Evolutionary conservation across 129 eudicot species (phyloP), one percentile per base, ranked within the genome.

Genomic region (Lonicera japonica): DNA sequence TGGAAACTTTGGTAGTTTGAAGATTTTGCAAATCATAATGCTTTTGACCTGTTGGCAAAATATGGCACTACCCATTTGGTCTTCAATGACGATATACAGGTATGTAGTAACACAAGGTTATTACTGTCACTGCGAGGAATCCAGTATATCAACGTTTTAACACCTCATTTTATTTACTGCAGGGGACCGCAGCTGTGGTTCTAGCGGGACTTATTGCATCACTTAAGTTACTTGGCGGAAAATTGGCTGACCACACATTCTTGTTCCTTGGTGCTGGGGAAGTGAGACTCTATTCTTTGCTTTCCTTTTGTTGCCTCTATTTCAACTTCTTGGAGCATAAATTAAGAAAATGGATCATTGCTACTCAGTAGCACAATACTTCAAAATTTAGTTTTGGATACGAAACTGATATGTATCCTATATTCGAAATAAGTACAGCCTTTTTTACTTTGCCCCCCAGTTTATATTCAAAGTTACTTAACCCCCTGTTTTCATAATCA

Each of bases 51-150:
- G 61, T 78, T 90, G 66, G 76, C 92, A 21, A 90, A 79, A 70
- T 90, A 90, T 64, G 68, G 81, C 36, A 83, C 78, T 52, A 81
- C 81, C n/a, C 95, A 90, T 77, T 75, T 90, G 71, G 95, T 90
- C 46, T 90, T 90, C 73, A 90, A 90, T 66, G 97, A 90, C 75
- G 97, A 90, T 75, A 90, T 90, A 62, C 97, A 90, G 90, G 97
- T 90, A 83, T 65, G 63, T 58, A 59, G 51, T 46, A 64, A 23
- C 24, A 46, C 38, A 40, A 11, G 61, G 19, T 41, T 9, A 59
- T 21, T 65, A 53, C 21, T 57, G 56, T 53, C 39, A 25, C 12
- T 4, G 11, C 20, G 56, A 51, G 29, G 24, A 24, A 59, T 53
- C 43, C n/a, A 25, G 5, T 58, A 19, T 56, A 34, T 58, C 29